Percentiles rank a stretch among this genome's conserved stretches.
Evolutionary conservation across 805 yeast species (phyloP).

Genomic region (Sugiyamaella mastotermitis): DNA sequence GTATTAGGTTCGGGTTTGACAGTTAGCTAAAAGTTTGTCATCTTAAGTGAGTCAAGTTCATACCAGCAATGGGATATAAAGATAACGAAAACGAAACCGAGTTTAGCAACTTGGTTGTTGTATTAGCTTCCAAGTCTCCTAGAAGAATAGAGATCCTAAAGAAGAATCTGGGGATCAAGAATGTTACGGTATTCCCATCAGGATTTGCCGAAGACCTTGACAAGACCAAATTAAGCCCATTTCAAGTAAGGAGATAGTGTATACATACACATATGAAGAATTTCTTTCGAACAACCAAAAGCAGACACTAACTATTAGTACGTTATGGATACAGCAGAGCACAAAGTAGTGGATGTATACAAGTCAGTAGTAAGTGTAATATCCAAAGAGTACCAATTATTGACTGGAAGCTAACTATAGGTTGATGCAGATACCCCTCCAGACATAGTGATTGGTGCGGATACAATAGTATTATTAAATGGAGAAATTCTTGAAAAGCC

Average conservation of each 20-base stretch:
- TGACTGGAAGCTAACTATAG: conserved; percentile 15
- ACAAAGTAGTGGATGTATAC: conserved; percentile 62
- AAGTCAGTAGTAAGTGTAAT: conserved; percentile 29
- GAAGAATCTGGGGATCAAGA: conserved; percentile 35
- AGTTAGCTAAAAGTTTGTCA: no score
- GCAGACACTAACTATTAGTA: no score
- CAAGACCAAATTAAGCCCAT: conserved; percentile 43
- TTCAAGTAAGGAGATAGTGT: conserved; percentile 33
- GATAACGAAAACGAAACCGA: no score
- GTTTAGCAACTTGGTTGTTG: no score
- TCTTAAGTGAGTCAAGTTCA: no score
- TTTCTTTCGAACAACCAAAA: conserved; percentile 12
- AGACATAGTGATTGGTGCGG: conserved; percentile 51
- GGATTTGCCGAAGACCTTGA: conserved; percentile 71
- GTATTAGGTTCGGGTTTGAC: no score
- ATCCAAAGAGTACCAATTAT: not conserved
- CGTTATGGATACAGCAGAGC: conserved; percentile 62
- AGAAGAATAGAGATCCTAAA: conserved; percentile 67
- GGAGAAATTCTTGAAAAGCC: conserved; percentile 79
- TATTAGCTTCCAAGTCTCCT: conserved; percentile 82
- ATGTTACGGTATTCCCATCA: conserved; percentile 48
- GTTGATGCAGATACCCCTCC: conserved; percentile 31
- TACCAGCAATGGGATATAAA: no score
- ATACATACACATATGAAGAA: no score
- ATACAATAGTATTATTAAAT: conserved; percentile 62